These are phyloP conservation scores for Fraxinus sp. DNA, from an alignment of 305 asterid genomes.

Conservation along the genomic window DNA sequence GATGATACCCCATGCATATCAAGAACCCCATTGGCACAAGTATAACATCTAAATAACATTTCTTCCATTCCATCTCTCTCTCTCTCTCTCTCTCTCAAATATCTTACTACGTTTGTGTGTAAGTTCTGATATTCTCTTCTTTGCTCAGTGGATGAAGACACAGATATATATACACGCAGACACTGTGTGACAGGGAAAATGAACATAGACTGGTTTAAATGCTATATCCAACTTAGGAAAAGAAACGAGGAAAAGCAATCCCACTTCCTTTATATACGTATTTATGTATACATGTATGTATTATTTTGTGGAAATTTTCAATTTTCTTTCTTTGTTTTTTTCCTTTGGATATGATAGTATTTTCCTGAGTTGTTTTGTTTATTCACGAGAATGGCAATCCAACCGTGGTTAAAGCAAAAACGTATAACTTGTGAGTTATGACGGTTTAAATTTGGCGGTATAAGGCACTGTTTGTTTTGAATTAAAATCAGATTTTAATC, in stretches of 20 bases:
- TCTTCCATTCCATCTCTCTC: conserved; percentile 80
- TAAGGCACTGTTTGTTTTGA: too few species aligned
- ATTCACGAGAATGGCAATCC: not conserved
- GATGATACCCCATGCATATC: conserved; percentile 61
- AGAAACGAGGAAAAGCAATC: not conserved
- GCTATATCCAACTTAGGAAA: conserved; percentile 13
- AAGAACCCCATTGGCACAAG: conserved; percentile 69
- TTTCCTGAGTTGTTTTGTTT: not conserved
- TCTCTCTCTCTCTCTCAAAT: not conserved
- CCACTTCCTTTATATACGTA: not conserved
- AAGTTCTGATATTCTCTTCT: not conserved
- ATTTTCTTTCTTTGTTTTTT: not conserved
- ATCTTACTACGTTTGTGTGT: not conserved
- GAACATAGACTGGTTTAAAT: conserved; percentile 29
- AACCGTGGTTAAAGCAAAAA: not conserved
- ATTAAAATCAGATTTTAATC: too few species aligned
- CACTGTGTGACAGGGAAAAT: conserved; percentile 8
- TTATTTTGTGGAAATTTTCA: not conserved
- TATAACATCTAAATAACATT: conserved; percentile 65
- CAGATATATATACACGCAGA: not conserved
- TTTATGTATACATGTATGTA: not conserved
- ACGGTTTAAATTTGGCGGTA: not conserved
- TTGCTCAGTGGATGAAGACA: not conserved
- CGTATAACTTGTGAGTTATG: not conserved
- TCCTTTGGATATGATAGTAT: not conserved